These are phyloP conservation scores for Coprinellus micaceus DNA, from an alignment of 768 basidiomycete genomes.

Conservation along the genomic window DNA sequence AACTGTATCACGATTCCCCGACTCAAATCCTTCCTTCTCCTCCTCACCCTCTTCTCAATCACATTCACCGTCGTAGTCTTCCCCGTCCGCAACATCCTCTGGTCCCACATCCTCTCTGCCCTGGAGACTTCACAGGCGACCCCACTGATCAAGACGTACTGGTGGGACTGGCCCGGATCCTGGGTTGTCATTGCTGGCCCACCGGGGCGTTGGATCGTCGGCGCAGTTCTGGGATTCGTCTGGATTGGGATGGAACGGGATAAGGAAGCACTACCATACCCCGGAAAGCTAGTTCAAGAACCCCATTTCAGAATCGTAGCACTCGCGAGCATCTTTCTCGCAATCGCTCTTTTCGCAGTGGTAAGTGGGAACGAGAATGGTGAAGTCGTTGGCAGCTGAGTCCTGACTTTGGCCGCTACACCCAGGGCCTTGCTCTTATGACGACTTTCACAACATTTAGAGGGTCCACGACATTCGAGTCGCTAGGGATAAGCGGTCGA, in stretches of 20 bases:
- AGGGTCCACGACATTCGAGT: slow-evolving; percentile 36
- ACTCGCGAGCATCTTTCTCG: slow-evolving; percentile 20
- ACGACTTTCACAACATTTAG: slow-evolving; percentile 24
- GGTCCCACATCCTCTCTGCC: slow-evolving; percentile 26
- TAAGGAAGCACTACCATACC: slow-evolving; percentile 11
- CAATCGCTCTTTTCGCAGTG: slow-evolving; percentile 34
- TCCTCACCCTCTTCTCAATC: slow-evolving; percentile 31
- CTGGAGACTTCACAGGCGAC: slow-evolving; percentile 25
- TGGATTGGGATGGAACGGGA: slow-evolving; percentile 21
- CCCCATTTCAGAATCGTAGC: slow-evolving; percentile 33
- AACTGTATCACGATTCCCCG: slow-evolving; percentile 38
- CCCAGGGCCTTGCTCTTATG: slow-evolving; percentile 30
- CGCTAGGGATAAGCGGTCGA: slow-evolving; percentile 9
- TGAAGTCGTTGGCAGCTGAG: no score
- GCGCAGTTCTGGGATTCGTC: slow-evolving; percentile 33
- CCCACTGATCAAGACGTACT: slow-evolving; percentile 26
- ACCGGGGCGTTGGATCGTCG: slow-evolving; percentile 38
- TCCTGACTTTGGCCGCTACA: no score
- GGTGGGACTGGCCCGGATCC: slow-evolving; percentile 44
- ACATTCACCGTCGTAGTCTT: slow-evolving; percentile 24
- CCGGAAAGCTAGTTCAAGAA: slow-evolving; percentile 31
- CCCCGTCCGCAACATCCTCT: slow-evolving; percentile 27
- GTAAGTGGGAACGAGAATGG: slow-evolving; percentile 21
- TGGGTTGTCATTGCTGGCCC: slow-evolving; percentile 44
- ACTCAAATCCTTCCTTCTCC: slow-evolving; percentile 34